phyloP scores from a whole-genome alignment of 805 yeast genomes.

The Pachysolen tannophilus region DNA sequence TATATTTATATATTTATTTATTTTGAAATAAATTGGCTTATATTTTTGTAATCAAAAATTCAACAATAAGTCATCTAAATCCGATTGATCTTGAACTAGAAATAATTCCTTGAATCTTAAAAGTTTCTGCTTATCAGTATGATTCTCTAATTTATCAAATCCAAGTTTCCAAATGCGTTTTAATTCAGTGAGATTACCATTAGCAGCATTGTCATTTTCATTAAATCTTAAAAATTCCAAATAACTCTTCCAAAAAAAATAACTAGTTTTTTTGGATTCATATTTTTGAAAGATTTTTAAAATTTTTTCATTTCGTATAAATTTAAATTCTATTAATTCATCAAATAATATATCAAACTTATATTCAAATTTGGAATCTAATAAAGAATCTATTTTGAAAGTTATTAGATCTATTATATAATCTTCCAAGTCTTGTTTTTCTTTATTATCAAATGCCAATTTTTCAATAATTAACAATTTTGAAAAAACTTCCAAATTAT shows the following conservation, averaged over 20 bases:
- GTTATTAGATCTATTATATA: background rate
- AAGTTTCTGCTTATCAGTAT: background rate
- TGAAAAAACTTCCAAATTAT: constrained; percentile 29
- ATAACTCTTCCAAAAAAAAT: background rate
- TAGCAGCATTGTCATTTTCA: background rate
- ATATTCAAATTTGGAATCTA: background rate
- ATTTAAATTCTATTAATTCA: constrained; percentile 9
- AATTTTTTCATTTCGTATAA: constrained; percentile 6
- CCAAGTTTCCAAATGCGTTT: background rate
- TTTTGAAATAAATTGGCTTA: too few relatives aligned
- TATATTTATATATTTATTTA: too few relatives aligned
- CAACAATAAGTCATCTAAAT: too few relatives aligned
- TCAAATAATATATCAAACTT: too few relatives aligned
- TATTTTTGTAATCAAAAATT: too few relatives aligned
- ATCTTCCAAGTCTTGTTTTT: background rate
- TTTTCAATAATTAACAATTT: constrained; percentile 36
- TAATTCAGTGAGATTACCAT: background rate
- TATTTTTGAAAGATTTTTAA: background rate
- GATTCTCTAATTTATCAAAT: background rate
- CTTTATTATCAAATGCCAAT: constrained; percentile 14
- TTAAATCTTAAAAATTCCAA: background rate
- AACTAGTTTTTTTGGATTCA: background rate
- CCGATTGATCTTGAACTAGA: too few relatives aligned
- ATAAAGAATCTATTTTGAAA: background rate
- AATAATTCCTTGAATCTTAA: background rate